Evolutionary conservation across 768 basidiomycete genomes (phyloP).

Genomic region (Lepiota brunneoincarnata): DNA sequence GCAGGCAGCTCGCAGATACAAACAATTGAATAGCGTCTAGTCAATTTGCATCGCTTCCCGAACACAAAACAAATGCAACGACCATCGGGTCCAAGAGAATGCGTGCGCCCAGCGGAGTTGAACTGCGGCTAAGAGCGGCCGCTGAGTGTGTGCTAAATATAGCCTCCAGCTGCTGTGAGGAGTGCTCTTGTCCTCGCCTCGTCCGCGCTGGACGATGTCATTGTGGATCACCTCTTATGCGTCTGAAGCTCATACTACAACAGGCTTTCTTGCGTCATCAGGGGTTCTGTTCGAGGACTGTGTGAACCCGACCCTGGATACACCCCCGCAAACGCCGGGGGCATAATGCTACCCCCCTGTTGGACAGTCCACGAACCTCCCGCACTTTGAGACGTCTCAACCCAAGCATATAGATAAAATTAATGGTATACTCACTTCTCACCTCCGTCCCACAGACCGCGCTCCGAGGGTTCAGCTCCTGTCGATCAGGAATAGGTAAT

Average conservation of each 20-base stretch:
- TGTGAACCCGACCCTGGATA: not conserved
- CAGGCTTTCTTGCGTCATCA: not conserved
- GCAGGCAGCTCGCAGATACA: too few relatives aligned
- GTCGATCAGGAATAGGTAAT: conserved; percentile 6
- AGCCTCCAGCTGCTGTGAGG: not conserved
- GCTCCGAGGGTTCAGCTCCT: not conserved
- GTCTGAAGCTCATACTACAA: not conserved
- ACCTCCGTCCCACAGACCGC: too few relatives aligned
- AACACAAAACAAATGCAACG: too few relatives aligned
- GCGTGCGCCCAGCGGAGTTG: not conserved
- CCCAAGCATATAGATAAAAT: not conserved
- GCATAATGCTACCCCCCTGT: not conserved
- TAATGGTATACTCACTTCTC: not conserved
- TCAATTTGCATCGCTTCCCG: too few relatives aligned
- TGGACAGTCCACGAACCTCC: not conserved
- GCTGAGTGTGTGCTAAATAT: conserved; percentile 8
- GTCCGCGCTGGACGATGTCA: not conserved
- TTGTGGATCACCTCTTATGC: not conserved
- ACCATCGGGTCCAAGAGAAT: too few relatives aligned
- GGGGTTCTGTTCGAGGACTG: not conserved
- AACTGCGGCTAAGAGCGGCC: conserved; percentile 5
- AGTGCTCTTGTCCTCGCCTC: conserved; percentile 5
- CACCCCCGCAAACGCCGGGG: not conserved
- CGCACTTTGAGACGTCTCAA: not conserved
- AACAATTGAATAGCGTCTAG: too few relatives aligned